Evolutionary conservation across 2,329 filamentous ascomycete species (phyloP).

Genomic region (Madurella mycetomatis): DNA sequence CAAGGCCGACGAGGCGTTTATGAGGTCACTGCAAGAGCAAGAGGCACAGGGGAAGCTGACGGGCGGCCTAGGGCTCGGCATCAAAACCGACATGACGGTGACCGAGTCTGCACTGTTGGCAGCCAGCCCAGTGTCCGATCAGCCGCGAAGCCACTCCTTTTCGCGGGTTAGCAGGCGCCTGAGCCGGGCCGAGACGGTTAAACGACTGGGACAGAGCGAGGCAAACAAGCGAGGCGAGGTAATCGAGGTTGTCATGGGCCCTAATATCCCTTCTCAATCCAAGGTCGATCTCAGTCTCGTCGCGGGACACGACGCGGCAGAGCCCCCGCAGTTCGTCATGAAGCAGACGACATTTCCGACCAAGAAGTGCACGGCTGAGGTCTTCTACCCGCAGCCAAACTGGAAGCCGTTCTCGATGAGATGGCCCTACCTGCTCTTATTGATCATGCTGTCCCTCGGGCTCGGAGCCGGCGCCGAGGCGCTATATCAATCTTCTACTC

Average conservation of each 20-base stretch:
- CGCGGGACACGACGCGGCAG: constrained; percentile 36
- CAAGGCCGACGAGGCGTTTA: constrained; percentile 41
- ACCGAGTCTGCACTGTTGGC: constrained; percentile 48
- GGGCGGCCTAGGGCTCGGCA: constrained; percentile 54
- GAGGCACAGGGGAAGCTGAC: constrained; percentile 54
- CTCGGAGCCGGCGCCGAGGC: constrained; percentile 52
- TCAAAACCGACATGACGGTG: constrained; percentile 44
- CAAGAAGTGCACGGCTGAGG: constrained; percentile 39
- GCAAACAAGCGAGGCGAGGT: constrained; percentile 57
- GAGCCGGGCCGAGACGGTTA: constrained; percentile 39
- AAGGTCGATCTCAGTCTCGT: constrained; percentile 50
- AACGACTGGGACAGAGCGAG: constrained; percentile 50
- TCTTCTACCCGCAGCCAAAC: constrained; percentile 60
- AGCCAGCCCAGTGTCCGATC: constrained; percentile 31
- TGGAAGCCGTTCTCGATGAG: constrained; percentile 65
- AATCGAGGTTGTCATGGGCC: constrained; percentile 54
- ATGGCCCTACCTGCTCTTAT: constrained; percentile 52
- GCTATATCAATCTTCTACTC: constrained; percentile 47
- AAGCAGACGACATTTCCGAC: constrained; percentile 37
- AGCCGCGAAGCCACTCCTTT: constrained; percentile 39
- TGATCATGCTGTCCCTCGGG: constrained; percentile 50
- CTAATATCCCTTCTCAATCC: constrained; percentile 27
- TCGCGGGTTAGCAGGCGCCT: constrained; percentile 28
- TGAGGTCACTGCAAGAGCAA: constrained; percentile 44
- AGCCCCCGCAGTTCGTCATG: constrained; percentile 25